These are phyloP conservation scores for Colletotrichum navitas DNA, from an alignment of 2,329 filamentous ascomycete genomes.

Conservation along the genomic window DNA sequence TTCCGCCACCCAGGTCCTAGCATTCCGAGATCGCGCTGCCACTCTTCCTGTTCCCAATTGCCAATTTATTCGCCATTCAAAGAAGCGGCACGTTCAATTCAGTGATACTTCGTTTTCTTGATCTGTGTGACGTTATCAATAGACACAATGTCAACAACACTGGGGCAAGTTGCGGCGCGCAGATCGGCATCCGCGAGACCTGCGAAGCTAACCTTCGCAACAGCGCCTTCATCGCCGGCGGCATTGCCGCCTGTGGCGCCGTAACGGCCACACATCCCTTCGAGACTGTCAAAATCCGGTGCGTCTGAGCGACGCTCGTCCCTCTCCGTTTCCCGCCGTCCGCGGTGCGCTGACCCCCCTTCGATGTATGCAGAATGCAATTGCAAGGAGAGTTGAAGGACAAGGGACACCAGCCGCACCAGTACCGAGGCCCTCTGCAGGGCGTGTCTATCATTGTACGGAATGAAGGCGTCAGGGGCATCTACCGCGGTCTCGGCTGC, in stretches of 20 bases:
- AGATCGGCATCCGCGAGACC: constrained; percentile 11
- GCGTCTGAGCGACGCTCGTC: constrained; percentile 49
- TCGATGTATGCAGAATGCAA: constrained; percentile 76
- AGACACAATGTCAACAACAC: constrained; percentile 64
- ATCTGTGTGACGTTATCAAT: neutral
- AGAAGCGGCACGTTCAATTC: neutral
- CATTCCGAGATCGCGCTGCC: constrained; percentile 27
- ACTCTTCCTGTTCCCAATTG: constrained; percentile 18
- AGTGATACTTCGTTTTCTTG: constrained; percentile 5
- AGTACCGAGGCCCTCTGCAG: constrained; percentile 93
- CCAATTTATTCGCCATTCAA: constrained; percentile 4
- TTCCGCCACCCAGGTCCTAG: constrained; percentile 28
- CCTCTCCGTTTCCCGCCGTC: constrained; percentile 36
- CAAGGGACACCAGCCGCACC: constrained; percentile 84
- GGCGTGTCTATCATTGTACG: constrained; percentile 89
- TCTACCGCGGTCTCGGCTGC: constrained; percentile 90
- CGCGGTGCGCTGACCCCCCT: constrained; percentile 25
- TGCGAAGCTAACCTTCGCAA: constrained; percentile 35
- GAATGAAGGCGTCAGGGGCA: constrained; percentile 87
- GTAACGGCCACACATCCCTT: constrained; percentile 98
- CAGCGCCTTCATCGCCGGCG: constrained; percentile 93
- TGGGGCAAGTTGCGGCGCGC: constrained; percentile 52
- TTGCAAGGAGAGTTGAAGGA: constrained; percentile 94
- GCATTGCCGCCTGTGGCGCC: constrained; percentile 95
- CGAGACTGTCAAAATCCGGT: constrained; percentile 99